Conservation (phyloP, 225 moss, liverwort and hornwort genomes). For the Pseudoscleropodium purum region DNA sequence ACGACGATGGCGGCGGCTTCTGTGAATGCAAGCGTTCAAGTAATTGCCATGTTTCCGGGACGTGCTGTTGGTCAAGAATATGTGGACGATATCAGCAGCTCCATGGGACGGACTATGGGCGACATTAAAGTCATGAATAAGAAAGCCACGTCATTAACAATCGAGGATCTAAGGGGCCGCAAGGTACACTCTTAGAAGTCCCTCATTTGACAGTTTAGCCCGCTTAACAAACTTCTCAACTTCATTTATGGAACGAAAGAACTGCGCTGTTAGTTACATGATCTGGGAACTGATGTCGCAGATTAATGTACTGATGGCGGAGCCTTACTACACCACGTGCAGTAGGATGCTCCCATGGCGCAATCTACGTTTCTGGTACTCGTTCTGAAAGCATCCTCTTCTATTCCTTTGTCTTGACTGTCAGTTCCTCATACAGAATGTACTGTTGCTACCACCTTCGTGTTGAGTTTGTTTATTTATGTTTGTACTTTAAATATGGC, state of each 20-base stretch:
- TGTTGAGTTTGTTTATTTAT: not conserved
- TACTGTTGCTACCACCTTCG: not conserved
- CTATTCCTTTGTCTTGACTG: not conserved
- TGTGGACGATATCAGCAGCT: conserved; percentile 25
- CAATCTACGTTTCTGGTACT: conserved; percentile 81
- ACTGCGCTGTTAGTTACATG: not conserved
- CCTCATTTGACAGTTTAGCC: not conserved
- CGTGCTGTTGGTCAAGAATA: conserved; percentile 29
- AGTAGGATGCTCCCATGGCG: conserved; percentile 80
- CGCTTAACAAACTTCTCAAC: not conserved
- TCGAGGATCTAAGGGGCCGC: conserved; percentile 35
- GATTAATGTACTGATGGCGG: conserved; percentile 77
- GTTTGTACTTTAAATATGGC: not conserved
- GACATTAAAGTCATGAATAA: conserved; percentile 44
- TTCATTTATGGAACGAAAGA: not conserved
- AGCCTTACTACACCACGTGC: conserved; percentile 76
- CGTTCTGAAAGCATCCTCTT: not conserved
- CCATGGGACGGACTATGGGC: conserved; percentile 21
- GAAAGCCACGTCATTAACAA: conserved; percentile 42
- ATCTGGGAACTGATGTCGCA: conserved; percentile 12
- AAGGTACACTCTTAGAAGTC: conserved; percentile 29
- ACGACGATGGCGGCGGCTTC: conserved; percentile 46
- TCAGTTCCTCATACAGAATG: not conserved
- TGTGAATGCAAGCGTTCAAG: conserved; percentile 20
- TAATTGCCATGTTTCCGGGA: conserved; percentile 79